Evolutionary conservation across 2,329 filamentous ascomycete genomes (phyloP).

Genomic region (Hymenoscyphus fructigenus): DNA sequence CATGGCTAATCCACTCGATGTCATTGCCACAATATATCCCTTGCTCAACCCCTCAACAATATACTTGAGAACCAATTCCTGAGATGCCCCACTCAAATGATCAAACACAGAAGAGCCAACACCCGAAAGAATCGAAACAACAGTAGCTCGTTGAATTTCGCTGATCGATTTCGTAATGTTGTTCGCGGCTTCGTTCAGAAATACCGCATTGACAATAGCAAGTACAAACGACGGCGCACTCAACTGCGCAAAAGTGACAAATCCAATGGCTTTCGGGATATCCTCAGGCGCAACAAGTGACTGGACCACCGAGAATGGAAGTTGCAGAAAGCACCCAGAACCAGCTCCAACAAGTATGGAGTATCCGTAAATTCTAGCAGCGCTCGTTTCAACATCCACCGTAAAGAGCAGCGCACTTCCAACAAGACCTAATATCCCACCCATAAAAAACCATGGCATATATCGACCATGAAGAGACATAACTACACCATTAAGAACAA

Average conservation of each 20-base stretch:
- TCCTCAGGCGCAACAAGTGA: background rate
- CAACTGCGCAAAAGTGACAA: background rate
- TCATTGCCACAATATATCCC: background rate
- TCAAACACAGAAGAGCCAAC: background rate
- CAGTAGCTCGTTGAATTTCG: background rate
- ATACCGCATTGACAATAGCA: background rate
- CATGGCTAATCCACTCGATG: background rate
- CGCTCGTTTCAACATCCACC: background rate
- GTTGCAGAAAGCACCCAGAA: background rate
- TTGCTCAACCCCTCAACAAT: background rate
- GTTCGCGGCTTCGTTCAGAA: background rate
- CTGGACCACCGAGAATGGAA: background rate
- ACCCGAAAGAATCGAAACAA: background rate
- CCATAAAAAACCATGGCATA: background rate
- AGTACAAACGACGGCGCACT: background rate
- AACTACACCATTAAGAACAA: background rate
- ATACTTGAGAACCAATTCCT: background rate
- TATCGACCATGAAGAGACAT: background rate
- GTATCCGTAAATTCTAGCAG: background rate
- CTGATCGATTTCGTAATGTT: background rate
- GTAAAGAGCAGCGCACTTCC: background rate
- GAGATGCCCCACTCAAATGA: background rate
- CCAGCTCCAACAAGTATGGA: background rate
- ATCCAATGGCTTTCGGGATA: background rate
- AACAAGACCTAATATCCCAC: background rate